phyloP scores from a whole-genome alignment of 169 alveolate genomes.

The Cyclospora cayetanensis region DNA sequence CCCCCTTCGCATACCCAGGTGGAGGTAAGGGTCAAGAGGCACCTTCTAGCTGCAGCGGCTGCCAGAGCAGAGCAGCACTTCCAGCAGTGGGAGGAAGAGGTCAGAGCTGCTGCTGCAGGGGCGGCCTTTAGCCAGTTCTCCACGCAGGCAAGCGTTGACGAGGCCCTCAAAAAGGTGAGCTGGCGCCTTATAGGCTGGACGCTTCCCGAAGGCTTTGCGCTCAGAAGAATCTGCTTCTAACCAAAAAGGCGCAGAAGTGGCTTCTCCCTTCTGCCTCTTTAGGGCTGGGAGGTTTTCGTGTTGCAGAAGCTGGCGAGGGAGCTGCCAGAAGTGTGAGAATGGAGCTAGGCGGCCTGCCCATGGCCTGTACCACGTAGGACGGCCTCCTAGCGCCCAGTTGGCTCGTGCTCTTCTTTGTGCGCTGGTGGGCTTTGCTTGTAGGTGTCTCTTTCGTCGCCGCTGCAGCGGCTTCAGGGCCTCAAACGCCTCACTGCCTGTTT shows the following conservation, averaged over 20 bases:
- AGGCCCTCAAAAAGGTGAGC: not conserved
- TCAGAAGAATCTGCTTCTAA: too few relatives aligned
- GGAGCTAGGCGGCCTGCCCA: too few relatives aligned
- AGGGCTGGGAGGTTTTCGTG: too few relatives aligned
- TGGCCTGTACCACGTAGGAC: too few relatives aligned
- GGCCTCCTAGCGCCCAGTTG: too few relatives aligned
- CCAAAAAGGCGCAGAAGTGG: too few relatives aligned
- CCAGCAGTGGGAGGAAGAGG: not conserved
- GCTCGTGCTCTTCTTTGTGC: too few relatives aligned
- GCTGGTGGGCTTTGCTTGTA: not conserved
- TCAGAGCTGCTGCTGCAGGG: not conserved
- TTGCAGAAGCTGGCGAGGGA: too few relatives aligned
- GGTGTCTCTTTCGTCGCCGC: not conserved
- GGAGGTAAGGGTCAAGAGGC: not conserved
- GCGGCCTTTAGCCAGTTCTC: not conserved
- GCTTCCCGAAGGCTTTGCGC: too few relatives aligned
- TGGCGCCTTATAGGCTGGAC: too few relatives aligned
- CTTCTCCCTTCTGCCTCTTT: too few relatives aligned
- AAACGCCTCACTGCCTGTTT: not conserved
- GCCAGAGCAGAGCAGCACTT: not conserved
- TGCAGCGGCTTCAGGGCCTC: slow-evolving; percentile 10
- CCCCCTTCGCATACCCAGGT: not conserved
- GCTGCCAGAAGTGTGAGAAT: too few relatives aligned
- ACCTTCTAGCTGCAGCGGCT: not conserved
- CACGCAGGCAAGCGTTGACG: not conserved